These are phyloP conservation scores for Gaeumannomyces tritici DNA, from an alignment of 2,329 filamentous ascomycete genomes.

Conservation along the genomic window DNA sequence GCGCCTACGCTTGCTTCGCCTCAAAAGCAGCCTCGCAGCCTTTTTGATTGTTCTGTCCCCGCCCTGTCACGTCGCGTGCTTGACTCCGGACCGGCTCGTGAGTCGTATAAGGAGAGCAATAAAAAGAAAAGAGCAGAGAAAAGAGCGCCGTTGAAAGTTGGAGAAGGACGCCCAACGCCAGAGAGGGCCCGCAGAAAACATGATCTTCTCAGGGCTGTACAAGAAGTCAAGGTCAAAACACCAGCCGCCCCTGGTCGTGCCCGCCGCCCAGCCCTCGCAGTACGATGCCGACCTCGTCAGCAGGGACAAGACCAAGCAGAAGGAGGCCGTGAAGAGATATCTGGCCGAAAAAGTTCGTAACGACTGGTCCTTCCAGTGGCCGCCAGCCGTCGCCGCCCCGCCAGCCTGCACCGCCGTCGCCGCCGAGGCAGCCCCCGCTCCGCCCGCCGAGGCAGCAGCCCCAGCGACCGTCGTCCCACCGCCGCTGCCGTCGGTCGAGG, in stretches of 20 bases:
- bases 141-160: no score
- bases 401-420: neutral
- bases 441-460: neutral
- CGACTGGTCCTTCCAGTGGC: conserved; percentile 54
- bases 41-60: neutral
- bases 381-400: conserved; percentile 17
- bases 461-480: neutral
- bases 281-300: conserved; percentile 53
- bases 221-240: conserved; percentile 41
- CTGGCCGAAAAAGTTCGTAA: conserved; percentile 43
- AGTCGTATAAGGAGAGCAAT: neutral
- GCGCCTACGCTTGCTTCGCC: neutral
- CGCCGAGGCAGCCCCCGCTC: neutral
- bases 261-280: conserved; percentile 24
- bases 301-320: conserved; percentile 52
- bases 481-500: neutral
- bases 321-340: conserved; percentile 50
- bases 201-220: conserved; percentile 52
- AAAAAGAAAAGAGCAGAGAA: neutral
- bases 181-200: conserved; percentile 17
- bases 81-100: neutral
- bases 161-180: no score
- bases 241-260: conserved; percentile 18
- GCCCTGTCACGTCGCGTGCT: neutral
- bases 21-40: neutral